Percentiles rank a stretch among this genome's conserved stretches.
Evolutionary conservation across 2,329 filamentous ascomycete species (phyloP).

Genomic region (Phialophora expanda): DNA sequence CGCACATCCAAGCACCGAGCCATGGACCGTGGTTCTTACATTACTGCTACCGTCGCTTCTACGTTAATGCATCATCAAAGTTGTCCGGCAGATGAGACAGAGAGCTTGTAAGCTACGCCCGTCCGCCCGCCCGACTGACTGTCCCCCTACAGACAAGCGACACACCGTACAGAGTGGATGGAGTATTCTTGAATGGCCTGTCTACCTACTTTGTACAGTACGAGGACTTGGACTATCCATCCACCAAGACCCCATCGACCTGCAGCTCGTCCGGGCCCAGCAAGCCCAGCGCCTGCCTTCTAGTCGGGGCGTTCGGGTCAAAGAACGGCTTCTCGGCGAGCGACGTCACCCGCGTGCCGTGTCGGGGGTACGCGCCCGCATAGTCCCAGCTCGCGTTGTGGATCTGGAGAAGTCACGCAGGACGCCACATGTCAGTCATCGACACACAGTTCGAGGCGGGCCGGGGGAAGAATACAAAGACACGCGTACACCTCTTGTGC

Average conservation of each 20-base stretch:
- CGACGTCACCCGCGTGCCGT: constrained; percentile 73
- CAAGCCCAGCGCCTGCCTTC: constrained; percentile 69
- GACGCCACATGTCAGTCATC: constrained; percentile 70
- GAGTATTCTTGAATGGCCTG: no score
- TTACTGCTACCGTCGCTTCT: no score
- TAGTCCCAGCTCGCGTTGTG: constrained; percentile 51
- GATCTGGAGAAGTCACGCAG: constrained; percentile 53
- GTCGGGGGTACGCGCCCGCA: constrained; percentile 48
- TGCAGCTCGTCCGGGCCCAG: constrained; percentile 60
- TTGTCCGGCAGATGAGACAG: no score
- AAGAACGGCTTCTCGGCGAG: constrained; percentile 76
- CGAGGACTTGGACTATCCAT: neutral
- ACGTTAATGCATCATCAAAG: no score
- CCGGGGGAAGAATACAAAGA: no score
- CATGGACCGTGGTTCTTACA: no score
- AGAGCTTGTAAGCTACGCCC: no score
- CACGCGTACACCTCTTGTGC: no score
- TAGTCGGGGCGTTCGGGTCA: constrained; percentile 66
- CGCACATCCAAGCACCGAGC: no score
- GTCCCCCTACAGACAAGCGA: no score
- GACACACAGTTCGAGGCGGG: neutral
- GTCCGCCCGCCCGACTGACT: no score
- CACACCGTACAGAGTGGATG: no score
- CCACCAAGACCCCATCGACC: constrained; percentile 32
- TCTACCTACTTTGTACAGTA: neutral